Evolutionary conservation across 768 basidiomycete genomes (phyloP).

Genomic region (Mycena galopus): DNA sequence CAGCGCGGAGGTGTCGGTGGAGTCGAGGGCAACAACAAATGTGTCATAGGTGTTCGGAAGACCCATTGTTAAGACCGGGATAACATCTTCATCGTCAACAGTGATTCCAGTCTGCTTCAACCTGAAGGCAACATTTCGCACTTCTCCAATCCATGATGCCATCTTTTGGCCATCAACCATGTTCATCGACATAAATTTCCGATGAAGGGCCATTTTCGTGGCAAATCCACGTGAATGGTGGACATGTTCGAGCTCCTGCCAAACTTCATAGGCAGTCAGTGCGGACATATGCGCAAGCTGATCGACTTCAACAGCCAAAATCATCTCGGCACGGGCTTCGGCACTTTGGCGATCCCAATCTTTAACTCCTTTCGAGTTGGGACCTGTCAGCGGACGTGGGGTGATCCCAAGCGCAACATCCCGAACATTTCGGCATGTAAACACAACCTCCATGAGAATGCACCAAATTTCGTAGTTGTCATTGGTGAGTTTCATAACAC

Average conservation of each 20-base stretch:
- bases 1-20: slow-evolving; percentile 2
- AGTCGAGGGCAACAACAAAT: slow-evolving; percentile 19
- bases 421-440: no score
- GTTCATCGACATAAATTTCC: slow-evolving; percentile 37
- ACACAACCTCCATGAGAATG: no score
- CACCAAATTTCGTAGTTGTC: no score
- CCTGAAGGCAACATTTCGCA: slow-evolving; percentile 33
- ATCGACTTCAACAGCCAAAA: slow-evolving; percentile 38
- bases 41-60: slow-evolving; percentile 29
- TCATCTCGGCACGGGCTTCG: slow-evolving; percentile 41
- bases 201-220: slow-evolving; percentile 36
- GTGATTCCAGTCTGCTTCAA: slow-evolving; percentile 33
- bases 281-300: slow-evolving; percentile 41
- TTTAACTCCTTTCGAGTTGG: slow-evolving; percentile 6
- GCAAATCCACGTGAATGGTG: slow-evolving; percentile 44
- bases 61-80: slow-evolving; percentile 41
- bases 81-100: slow-evolving; percentile 42
- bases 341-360: slow-evolving; percentile 26
- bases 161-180: slow-evolving; percentile 38
- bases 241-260: slow-evolving; percentile 36
- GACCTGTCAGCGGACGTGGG: no score
- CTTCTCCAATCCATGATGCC: slow-evolving; percentile 42
- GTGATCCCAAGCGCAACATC: no score
- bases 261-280: slow-evolving; percentile 34
- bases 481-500: no score